Evolutionary conservation across 2,329 filamentous ascomycete genomes (phyloP), one percentile per base, ranked within the genome.

Genomic region (Leptographium galeiforme): DNA sequence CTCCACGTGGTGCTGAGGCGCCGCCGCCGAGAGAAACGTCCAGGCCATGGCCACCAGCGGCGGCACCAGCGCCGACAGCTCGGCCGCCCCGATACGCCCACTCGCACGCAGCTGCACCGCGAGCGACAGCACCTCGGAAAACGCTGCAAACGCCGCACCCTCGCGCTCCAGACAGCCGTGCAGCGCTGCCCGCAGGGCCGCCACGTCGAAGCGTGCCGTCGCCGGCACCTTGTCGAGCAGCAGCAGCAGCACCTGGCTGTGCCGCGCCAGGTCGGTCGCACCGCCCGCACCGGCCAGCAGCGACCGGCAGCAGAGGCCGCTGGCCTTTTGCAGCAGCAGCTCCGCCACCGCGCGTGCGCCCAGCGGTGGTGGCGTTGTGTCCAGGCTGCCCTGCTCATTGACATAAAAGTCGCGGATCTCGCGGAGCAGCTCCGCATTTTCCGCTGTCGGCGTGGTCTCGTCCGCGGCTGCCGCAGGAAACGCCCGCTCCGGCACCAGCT

Each of bases 1-100:
- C 69, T 98, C 94, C 36, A 98, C 90, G 63, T 97, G 93, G 60
- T 91, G 94, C 63, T 95, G 95, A 0, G 90, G 89, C 57, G 84
- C 83, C 13, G 82, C 76, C n/a, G 87, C 84, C 0, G 89, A 87
- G 41, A 98, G 70, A 62, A 87, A 89, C 6, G 72, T 67, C 93
- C 93, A 98, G 0, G 91, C 76, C 53, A 84, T 78, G 2, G 73
- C 73, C 16, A 93, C 82, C 25, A 97, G 70, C 33, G 79, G 75
- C 19, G 80, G 74, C 6, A 91, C 78, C 10, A 95, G 69, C 53
- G 71, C 75, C 53, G 74, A 84, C 50, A 84, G 63, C 30, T 81
- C 74, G n/a, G 67, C 61, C 6, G 65, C 59, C 8, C 71, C 64
- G 45, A 84, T 76, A 50, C 79, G 75, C 49, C 72, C 69, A n/a